These are phyloP conservation scores for Rhizopus arrhizus DNA, from an alignment of 371 early-diverging fungal species.

Conservation along the genomic window DNA sequence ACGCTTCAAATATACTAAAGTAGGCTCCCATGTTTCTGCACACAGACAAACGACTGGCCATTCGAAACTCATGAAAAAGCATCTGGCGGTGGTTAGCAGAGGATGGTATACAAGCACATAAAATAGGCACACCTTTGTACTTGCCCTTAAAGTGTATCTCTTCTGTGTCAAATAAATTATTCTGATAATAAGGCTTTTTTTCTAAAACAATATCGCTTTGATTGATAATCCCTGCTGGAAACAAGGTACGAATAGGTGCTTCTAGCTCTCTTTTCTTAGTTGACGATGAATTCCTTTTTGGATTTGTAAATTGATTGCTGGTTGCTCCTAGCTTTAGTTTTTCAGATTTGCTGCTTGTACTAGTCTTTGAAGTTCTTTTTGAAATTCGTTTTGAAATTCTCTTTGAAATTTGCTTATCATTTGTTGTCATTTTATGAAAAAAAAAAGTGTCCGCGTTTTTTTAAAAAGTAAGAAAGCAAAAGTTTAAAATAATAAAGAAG, in stretches of 20 bases:
- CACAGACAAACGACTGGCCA: slow-evolving; percentile 1
- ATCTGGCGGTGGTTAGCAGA: background rate
- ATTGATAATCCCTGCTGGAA: background rate
- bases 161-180: background rate
- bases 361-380: no score
- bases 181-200: background rate
- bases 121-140: background rate
- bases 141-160: background rate
- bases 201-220: background rate
- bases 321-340: no score
- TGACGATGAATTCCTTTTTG: no score
- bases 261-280: no score
- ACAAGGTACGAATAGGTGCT: background rate
- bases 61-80: slow-evolving; percentile 1
- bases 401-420: no score
- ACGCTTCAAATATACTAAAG: slow-evolving; percentile 6
- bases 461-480: no score
- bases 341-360: no score
- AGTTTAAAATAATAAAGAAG: no score
- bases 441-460: no score
- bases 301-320: no score
- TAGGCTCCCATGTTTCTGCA: slow-evolving; percentile 19
- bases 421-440: no score
- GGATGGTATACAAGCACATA: background rate
- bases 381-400: no score